Evolutionary conservation across 139 green algal genomes (phyloP), one percentile per base, ranked within the genome.

Genomic region (Diplosphaera chodatii): DNA sequence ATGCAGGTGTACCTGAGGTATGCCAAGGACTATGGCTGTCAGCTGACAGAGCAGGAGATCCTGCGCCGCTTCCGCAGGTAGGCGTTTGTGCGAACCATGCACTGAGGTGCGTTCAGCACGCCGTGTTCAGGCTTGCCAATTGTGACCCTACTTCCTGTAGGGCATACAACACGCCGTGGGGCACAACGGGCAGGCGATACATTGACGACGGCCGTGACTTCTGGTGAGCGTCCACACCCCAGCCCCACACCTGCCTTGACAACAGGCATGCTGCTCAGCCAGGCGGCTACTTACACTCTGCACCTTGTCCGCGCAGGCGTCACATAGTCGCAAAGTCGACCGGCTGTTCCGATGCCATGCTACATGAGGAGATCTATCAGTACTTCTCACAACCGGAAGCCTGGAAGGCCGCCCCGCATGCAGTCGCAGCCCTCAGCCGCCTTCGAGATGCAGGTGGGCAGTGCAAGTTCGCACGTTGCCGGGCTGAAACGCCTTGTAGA

Each of bases 121-220:
- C n/a, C n/a, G n/a, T n/a, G n/a, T n/a, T n/a, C n/a, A n/a, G n/a
- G n/a, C n/a, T n/a, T n/a, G n/a, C n/a, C n/a, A n/a, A n/a, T n/a
- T n/a, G n/a, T n/a, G n/a, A n/a, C n/a, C 37, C 37, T 48, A 48
- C 37, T 48, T 48, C 4, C 21, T 63, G 62, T 68, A 81, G 82
- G 18, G 86, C 90, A 0, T 96, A 94, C 77, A 89, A 86, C 55
- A 84, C 69, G 29, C 90, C 90, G 23, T 96, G 86, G 88, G 71
- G 41, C 8, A 16, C 68, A 1, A 82, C 79, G 0, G 66, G 28
- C 0, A 72, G 79, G 30, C 70, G 90, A 1, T 96, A 95, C 63
- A 86, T 91, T 1, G 90, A 84, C 10, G 90, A 96, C 63, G 90
- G 78, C 0, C 70, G 84, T 4, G 76, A 77, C 25, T 95, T 95